A percentile compares a stretch with the other conserved stretches of the same genome.
These are phyloP conservation scores for Pseudozyma sp. DNA, from an alignment of 1,284 basidiomycete genomes.

Conservation along the genomic window DNA sequence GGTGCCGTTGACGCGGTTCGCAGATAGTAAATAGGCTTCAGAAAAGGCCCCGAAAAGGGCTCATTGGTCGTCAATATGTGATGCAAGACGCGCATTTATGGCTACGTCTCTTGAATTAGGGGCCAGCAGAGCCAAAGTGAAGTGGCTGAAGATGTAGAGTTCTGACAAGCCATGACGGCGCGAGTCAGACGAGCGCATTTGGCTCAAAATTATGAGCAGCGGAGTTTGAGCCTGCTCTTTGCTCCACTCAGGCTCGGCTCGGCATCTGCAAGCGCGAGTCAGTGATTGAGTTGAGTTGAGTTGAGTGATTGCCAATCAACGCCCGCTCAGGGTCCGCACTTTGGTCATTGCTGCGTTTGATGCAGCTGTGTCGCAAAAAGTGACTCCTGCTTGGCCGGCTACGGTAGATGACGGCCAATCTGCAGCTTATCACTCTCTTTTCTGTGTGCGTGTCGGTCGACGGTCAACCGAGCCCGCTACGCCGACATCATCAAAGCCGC, in stretches of 20 bases:
- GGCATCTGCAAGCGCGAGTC: conserved; percentile 4
- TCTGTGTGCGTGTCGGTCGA: conserved; percentile 41
- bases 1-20: background rate
- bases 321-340: conserved; percentile 30
- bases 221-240: background rate
- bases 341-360: conserved; percentile 11
- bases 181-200: conserved; percentile 16
- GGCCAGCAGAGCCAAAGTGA: background rate
- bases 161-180: too few species aligned
- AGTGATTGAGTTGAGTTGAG: background rate
- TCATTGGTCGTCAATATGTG: conserved; percentile 10
- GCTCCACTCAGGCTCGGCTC: background rate
- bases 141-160: background rate
- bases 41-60: conserved; percentile 11
- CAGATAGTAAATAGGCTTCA: background rate
- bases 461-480: conserved; percentile 22
- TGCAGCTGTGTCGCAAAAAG: background rate
- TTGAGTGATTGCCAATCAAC: conserved; percentile 20
- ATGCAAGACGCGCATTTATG: background rate
- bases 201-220: background rate
- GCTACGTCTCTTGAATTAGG: background rate
- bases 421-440: background rate
- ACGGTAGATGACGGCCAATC: too few species aligned
- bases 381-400: conserved; percentile 28
- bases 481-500: conserved; percentile 2